Conservation (phyloP, 768 basidiomycete genomes). For the Rhodotorula paludigena region DNA sequence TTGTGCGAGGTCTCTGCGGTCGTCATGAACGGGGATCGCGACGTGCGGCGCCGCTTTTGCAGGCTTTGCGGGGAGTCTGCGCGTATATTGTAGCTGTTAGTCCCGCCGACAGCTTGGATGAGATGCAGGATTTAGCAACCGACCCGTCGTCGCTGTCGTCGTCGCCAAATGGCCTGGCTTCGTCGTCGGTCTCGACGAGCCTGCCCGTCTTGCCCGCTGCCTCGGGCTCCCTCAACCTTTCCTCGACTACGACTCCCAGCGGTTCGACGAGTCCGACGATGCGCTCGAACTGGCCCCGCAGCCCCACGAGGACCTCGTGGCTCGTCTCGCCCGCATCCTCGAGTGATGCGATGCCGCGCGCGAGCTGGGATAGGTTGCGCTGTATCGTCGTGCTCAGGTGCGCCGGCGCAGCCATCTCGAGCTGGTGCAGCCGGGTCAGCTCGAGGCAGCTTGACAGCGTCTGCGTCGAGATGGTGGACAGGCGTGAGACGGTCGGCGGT, state of each 20-base stretch:
- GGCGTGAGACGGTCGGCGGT: constrained; percentile 7
- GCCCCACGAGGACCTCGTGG: constrained; percentile 26
- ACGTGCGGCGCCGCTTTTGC: constrained; percentile 16
- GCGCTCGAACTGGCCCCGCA: constrained; percentile 38
- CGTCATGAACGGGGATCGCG: constrained; percentile 25
- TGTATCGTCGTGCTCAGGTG: constrained; percentile 11
- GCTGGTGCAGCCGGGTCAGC: constrained; percentile 25
- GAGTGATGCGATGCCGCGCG: constrained; percentile 24
- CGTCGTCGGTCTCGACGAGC: constrained; percentile 34
- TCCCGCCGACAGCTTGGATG: too few species aligned
- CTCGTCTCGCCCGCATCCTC: constrained; percentile 10
- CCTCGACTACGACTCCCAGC: constrained; percentile 27
- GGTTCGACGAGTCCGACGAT: constrained; percentile 31
- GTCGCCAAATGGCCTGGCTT: not conserved
- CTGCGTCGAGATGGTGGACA: constrained; percentile 31
- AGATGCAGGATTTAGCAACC: not conserved
- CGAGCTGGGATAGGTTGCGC: constrained; percentile 23
- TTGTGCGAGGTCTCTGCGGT: constrained; percentile 24
- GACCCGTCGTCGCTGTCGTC: constrained; percentile 9
- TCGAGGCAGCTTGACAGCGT: constrained; percentile 35
- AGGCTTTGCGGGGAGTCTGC: constrained; percentile 15
- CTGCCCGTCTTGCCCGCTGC: constrained; percentile 18
- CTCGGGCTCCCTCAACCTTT: not conserved
- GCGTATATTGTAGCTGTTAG: too few species aligned
- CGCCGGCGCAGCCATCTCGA: constrained; percentile 3